These are phyloP conservation scores for Coccomyxa sp. DNA, from an alignment of 139 green algal genomes.

Conservation along the genomic window DNA sequence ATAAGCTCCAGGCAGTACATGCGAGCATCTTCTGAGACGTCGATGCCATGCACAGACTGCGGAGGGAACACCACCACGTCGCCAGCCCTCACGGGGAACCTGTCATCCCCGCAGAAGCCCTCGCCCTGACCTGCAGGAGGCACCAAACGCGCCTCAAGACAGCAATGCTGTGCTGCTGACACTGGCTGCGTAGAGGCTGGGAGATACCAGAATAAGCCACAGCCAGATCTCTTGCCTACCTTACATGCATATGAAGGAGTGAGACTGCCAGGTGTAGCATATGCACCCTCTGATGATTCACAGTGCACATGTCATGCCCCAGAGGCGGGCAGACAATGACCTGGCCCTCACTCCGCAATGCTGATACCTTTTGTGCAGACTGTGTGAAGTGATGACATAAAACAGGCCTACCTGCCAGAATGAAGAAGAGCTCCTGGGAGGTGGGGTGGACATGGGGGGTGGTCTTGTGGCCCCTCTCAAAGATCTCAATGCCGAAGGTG, in stretches of 20 bases:
- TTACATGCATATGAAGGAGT: not conserved
- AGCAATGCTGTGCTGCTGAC: not conserved
- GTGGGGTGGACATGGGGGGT: slow-evolving; percentile 60
- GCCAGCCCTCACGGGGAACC: slow-evolving; percentile 49
- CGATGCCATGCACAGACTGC: slow-evolving; percentile 61
- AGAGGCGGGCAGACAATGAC: too few relatives aligned
- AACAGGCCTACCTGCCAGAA: slow-evolving; percentile 47
- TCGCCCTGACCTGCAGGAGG: slow-evolving; percentile 54
- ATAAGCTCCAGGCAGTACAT: slow-evolving; percentile 73
- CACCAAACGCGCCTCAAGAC: slow-evolving; percentile 27
- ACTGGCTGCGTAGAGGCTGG: too few relatives aligned
- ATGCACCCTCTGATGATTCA: too few relatives aligned
- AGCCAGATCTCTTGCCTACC: not conserved
- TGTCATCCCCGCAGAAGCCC: slow-evolving; percentile 49
- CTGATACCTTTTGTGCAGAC: too few relatives aligned
- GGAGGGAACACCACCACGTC: slow-evolving; percentile 78
- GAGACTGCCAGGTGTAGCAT: too few relatives aligned
- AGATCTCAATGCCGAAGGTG: slow-evolving; percentile 73
- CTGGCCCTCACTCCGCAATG: too few relatives aligned
- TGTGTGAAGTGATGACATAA: not conserved
- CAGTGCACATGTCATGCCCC: too few relatives aligned
- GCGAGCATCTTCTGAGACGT: slow-evolving; percentile 38
- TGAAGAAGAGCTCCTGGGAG: slow-evolving; percentile 85
- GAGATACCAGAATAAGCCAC: not conserved
- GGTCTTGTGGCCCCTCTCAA: slow-evolving; percentile 64